These are phyloP conservation scores for Chaetomium globosum DNA, from an alignment of 2,329 filamentous ascomycete species.

Conservation along the genomic window DNA sequence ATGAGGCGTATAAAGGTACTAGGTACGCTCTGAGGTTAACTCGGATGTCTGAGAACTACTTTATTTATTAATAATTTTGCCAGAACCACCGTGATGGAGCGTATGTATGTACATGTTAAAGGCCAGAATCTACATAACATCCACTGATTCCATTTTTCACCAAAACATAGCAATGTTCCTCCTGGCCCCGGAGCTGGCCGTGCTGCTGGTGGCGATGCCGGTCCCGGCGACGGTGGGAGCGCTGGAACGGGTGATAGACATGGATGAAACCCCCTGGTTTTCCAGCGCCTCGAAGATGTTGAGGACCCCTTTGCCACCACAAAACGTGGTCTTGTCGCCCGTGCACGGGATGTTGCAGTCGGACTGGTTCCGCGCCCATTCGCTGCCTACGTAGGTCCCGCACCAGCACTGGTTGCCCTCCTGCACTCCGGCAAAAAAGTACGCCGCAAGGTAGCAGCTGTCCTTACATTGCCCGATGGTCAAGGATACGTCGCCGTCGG, in stretches of 20 bases:
- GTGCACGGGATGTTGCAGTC: slow-evolving; percentile 42
- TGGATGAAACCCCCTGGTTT: background rate
- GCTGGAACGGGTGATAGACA: background rate
- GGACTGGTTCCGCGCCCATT: slow-evolving; percentile 29
- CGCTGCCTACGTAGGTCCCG: slow-evolving; percentile 39
- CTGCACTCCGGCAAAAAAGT: slow-evolving; percentile 46
- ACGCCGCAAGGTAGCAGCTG: slow-evolving; percentile 44
- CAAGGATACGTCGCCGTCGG: slow-evolving; percentile 35
- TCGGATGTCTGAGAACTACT: too few relatives aligned
- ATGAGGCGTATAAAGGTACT: too few relatives aligned
- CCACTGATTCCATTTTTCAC: too few relatives aligned
- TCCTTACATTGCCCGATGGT: slow-evolving; percentile 44
- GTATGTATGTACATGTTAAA: too few relatives aligned
- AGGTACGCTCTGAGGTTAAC: too few relatives aligned
- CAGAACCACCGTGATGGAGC: too few relatives aligned
- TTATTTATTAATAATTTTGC: too few relatives aligned
- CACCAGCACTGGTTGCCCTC: slow-evolving; percentile 48
- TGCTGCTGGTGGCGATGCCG: background rate
- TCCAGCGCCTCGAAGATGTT: slow-evolving; percentile 38
- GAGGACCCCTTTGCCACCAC: slow-evolving; percentile 42
- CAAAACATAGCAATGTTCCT: slow-evolving; percentile 10
- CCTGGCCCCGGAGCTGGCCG: slow-evolving; percentile 11
- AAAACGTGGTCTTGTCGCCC: slow-evolving; percentile 41
- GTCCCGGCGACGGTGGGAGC: background rate
- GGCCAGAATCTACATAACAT: too few relatives aligned